These are phyloP conservation scores for Neofusicoccum sp. DNA, from an alignment of 2,329 filamentous ascomycete species.

Conservation along the genomic window DNA sequence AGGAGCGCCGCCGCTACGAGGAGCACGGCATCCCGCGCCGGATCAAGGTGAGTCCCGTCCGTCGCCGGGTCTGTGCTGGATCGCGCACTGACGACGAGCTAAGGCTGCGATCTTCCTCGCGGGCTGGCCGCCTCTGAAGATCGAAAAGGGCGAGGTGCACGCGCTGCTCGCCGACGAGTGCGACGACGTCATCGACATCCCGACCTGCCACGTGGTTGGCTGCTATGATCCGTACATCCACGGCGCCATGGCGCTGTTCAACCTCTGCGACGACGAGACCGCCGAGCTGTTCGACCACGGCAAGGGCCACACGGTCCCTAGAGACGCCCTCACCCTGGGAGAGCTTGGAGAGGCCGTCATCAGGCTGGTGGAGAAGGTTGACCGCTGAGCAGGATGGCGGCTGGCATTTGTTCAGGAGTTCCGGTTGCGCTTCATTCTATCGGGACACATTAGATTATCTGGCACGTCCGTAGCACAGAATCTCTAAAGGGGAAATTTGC, in stretches of 20 bases:
- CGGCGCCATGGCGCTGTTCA: conserved; percentile 61
- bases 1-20: conserved; percentile 44
- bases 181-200: conserved; percentile 40
- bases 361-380: conserved; percentile 24
- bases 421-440: background rate
- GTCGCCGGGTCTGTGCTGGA: background rate
- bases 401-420: background rate
- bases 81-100: conserved; percentile 24
- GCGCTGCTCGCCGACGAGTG: conserved; percentile 42
- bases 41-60: background rate
- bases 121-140: conserved; percentile 44
- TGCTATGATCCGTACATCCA: conserved; percentile 58
- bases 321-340: conserved; percentile 30
- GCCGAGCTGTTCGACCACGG: conserved; percentile 64
- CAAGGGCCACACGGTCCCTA: conserved; percentile 62
- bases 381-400: background rate
- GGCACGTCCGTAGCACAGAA: background rate
- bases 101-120: conserved; percentile 51
- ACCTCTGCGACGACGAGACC: conserved; percentile 59
- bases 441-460: background rate
- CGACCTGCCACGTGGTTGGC: conserved; percentile 41
- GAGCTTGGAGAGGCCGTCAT: conserved; percentile 32
- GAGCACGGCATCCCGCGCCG: conserved; percentile 32
- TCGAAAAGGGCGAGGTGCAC: conserved; percentile 26
- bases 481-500: background rate